These are phyloP conservation scores for Massariosphaeria phaeospora DNA, from an alignment of 495 filamentous ascomycete species.

Conservation along the genomic window DNA sequence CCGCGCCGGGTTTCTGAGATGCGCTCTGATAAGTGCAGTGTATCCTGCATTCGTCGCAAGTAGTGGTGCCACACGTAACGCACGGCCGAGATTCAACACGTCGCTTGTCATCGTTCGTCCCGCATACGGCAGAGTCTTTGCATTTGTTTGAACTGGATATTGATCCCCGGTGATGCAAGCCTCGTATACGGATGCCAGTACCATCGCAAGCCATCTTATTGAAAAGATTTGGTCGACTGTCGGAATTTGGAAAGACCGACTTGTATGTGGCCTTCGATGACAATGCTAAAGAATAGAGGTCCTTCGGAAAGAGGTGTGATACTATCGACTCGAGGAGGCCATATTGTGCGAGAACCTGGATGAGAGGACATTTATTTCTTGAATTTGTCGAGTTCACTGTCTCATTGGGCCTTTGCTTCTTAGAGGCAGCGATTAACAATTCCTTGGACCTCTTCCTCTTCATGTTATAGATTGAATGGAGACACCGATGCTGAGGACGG, in stretches of 20 bases:
- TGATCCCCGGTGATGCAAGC: slow-evolving; percentile 2
- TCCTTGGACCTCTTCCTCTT: not conserved
- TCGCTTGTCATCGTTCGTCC: not conserved
- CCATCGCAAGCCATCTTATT: slow-evolving; percentile 17
- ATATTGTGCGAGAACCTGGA: slow-evolving; percentile 12
- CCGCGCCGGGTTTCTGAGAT: slow-evolving; percentile 5
- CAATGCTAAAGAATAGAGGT: slow-evolving; percentile 11
- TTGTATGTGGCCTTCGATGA: slow-evolving; percentile 14
- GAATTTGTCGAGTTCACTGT: not conserved
- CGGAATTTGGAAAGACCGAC: not conserved
- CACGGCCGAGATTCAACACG: slow-evolving; percentile 6
- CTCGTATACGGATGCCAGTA: slow-evolving; percentile 5
- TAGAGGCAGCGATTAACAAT: not conserved
- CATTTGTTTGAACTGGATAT: not conserved
- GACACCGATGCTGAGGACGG: too few relatives aligned
- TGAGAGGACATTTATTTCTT: not conserved
- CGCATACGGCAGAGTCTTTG: not conserved
- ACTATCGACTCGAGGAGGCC: slow-evolving; percentile 4
- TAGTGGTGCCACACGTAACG: slow-evolving; percentile 5
- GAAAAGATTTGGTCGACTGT: slow-evolving; percentile 10
- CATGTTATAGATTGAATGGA: not conserved
- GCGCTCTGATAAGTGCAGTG: slow-evolving; percentile 18
- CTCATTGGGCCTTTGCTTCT: not conserved
- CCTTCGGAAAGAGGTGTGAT: slow-evolving; percentile 12
- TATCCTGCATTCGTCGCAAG: slow-evolving; percentile 25